Conservation (phyloP, 805 yeast species). For the Metschnikowia lunata region DNA sequence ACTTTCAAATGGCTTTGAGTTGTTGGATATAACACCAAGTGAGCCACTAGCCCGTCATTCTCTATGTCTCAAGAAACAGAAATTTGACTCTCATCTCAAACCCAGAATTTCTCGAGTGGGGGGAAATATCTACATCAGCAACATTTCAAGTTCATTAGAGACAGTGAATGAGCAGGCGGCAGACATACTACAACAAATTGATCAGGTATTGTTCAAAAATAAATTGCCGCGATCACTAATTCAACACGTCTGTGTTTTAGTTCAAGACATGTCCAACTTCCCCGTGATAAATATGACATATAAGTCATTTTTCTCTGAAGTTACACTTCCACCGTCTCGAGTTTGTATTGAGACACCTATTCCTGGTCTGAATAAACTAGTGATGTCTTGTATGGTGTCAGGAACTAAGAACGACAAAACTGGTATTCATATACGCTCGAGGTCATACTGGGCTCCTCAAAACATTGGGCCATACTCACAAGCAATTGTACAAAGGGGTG, state of each 20-base stretch:
- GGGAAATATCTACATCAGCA: constrained; percentile 26
- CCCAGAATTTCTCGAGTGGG: neutral
- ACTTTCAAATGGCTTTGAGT: constrained; percentile 1
- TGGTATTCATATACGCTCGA: constrained; percentile 87
- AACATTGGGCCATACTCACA: constrained; percentile 98
- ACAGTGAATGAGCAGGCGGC: constrained; percentile 37
- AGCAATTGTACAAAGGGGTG: constrained; percentile 47
- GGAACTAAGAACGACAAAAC: constrained; percentile 30
- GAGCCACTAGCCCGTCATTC: neutral
- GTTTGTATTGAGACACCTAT: constrained; percentile 69
- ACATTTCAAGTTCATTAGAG: constrained; percentile 19
- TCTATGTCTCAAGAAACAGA: neutral
- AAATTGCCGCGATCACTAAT: constrained; percentile 42
- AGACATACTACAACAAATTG: constrained; percentile 47
- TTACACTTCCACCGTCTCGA: constrained; percentile 79
- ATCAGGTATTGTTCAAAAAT: constrained; percentile 25
- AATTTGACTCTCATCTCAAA: neutral
- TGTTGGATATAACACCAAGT: constrained; percentile 1
- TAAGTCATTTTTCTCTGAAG: constrained; percentile 47
- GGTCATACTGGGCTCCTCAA: constrained; percentile 98
- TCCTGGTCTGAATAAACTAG: constrained; percentile 37
- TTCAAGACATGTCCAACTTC: constrained; percentile 65
- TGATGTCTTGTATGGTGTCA: constrained; percentile 58
- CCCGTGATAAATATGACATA: constrained; percentile 59
- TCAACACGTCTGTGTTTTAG: constrained; percentile 55